These are phyloP conservation scores for Crithidia sp. DNA, from an alignment of 208 protist species.

Conservation along the genomic window DNA sequence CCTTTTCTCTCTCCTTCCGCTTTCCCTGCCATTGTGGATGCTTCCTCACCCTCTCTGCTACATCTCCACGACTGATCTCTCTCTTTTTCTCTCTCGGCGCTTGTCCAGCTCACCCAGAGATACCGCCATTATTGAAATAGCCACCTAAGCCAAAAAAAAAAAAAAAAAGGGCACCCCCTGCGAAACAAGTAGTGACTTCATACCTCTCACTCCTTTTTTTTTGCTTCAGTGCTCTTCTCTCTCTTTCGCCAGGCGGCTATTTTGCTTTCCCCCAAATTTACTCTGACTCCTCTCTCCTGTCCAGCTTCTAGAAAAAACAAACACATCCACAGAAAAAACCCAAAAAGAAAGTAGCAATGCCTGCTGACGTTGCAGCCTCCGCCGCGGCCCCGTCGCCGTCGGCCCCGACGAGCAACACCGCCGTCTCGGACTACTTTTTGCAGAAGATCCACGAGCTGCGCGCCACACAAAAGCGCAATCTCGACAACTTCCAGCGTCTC, in stretches of 20 bases:
- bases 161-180: no score
- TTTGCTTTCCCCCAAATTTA: no score
- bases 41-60: no score
- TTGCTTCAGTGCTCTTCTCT: background rate
- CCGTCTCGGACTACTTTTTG: conserved; percentile 87
- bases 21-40: no score
- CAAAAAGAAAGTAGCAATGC: conserved; percentile 7
- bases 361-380: conserved; percentile 20
- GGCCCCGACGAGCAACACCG: conserved; percentile 33
- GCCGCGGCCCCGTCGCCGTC: conserved; percentile 25
- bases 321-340: background rate
- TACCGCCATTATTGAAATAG: no score
- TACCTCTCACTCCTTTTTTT: background rate
- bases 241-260: background rate
- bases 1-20: background rate
- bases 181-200: no score
- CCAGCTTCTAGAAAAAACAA: background rate
- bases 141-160: no score
- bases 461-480: conserved; percentile 82
- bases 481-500: conserved; percentile 87
- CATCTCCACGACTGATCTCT: no score
- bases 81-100: no score
- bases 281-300: no score
- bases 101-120: no score
- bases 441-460: conserved; percentile 92